Evolutionary conservation across 2,329 filamentous ascomycete species (phyloP).

Genomic region (Aspergillus spinulosporus): DNA sequence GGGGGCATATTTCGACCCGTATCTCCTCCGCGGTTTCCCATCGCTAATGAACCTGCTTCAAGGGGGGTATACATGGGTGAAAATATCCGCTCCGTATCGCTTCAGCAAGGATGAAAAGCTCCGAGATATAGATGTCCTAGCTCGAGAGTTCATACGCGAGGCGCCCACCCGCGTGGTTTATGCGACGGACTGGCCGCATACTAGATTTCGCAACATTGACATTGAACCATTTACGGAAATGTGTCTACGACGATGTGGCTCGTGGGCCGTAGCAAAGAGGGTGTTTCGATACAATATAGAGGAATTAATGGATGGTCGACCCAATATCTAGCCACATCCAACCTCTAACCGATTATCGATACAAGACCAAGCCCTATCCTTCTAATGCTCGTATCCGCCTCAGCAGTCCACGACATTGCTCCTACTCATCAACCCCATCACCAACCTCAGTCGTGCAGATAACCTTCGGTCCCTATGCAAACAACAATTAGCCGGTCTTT

Average conservation of each 20-base stretch:
- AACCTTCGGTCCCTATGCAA: conserved; percentile 25
- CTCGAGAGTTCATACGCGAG: conserved; percentile 50
- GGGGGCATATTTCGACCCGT: conserved; percentile 39
- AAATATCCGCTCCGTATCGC: conserved; percentile 61
- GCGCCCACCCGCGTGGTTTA: conserved; percentile 55
- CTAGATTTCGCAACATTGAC: conserved; percentile 59
- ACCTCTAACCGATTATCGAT: not conserved
- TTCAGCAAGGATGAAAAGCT: conserved; percentile 49
- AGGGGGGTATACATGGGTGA: conserved; percentile 55
- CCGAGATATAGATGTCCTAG: conserved; percentile 51
- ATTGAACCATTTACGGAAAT: conserved; percentile 56
- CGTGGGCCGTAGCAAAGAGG: conserved; percentile 49
- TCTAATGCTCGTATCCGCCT: not conserved
- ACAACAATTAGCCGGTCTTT: not conserved
- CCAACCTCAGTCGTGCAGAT: conserved; percentile 31
- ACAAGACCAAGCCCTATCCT: not conserved
- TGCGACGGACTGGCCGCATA: conserved; percentile 66
- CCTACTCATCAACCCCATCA: conserved; percentile 20
- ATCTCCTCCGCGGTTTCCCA: conserved; percentile 51
- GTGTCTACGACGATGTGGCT: conserved; percentile 56
- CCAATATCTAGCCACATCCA: not conserved
- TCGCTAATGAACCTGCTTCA: conserved; percentile 51
- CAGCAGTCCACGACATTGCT: too few relatives aligned
- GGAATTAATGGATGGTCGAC: conserved; percentile 41
- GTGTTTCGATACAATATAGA: conserved; percentile 60